Evolutionary conservation across 108 stramenopile species (phyloP).

Genomic region (Fistulifera pelliculosa): DNA sequence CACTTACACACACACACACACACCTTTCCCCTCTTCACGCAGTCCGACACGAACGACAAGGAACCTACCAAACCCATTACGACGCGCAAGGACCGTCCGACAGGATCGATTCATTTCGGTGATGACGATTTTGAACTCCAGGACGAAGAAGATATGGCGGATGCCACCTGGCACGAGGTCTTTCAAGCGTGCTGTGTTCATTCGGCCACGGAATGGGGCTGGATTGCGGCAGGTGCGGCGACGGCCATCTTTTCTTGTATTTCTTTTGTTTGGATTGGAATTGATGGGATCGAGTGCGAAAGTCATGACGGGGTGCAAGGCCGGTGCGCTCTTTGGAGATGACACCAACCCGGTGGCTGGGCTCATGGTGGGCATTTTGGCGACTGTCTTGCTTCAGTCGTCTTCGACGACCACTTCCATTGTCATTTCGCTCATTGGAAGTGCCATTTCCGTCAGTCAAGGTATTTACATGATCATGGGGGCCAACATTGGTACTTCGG

Average conservation of each 20-base stretch:
- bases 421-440: conserved; percentile 71
- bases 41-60: background rate
- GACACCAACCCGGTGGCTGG: conserved; percentile 80
- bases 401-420: conserved; percentile 86
- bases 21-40: background rate
- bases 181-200: conserved; percentile 58
- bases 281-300: conserved; percentile 73
- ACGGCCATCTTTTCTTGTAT: conserved; percentile 72
- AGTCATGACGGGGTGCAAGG: conserved; percentile 73
- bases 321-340: conserved; percentile 66
- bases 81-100: conserved; percentile 43
- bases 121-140: conserved; percentile 39
- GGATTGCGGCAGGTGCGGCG: conserved; percentile 34
- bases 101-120: conserved; percentile 57
- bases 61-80: conserved; percentile 4
- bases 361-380: conserved; percentile 75
- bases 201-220: conserved; percentile 47
- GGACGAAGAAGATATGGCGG: conserved; percentile 26
- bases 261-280: conserved; percentile 82
- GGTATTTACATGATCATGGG: conserved; percentile 89
- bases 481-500: conserved; percentile 82
- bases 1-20: background rate
- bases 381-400: conserved; percentile 79
- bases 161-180: conserved; percentile 78
- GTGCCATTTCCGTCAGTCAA: conserved; percentile 46